Base-by-base conservation (phyloP, 2,329 filamentous ascomycete species). In the Trichoderma koningiopsis region DNA sequence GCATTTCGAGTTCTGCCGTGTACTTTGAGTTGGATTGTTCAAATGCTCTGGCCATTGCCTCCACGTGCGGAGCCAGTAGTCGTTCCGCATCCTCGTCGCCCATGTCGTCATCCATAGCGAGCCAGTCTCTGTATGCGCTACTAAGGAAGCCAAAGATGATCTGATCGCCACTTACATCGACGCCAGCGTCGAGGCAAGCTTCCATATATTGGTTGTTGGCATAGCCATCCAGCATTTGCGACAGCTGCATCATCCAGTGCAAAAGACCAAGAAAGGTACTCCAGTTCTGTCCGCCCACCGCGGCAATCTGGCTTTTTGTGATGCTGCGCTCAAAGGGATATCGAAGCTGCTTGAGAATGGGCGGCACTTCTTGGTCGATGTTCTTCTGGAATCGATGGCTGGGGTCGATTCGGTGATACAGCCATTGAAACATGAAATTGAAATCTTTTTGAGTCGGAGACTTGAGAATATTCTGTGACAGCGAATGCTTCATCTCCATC, bases 211-310 rank as follows among this genome's bases (percentile, higher is more conserved):
- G 89, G 70, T 94, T 91, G 67, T 83, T 80, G 1, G 88, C 84
- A 77, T 94, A 98, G 27, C 92, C 88, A 71, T 98, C 94, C 76
- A 98, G 88, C 91, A 98, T 97, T 74, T 95, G 91, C 5, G 93
- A 93, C 63, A 99, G 84, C 80, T 98, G 94, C 95, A 99, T 97
- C 89, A 99, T 95, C 96, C 96, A 99, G 81, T 99, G 94, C 62
- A 99, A 85, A 78, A 99, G 84, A 0, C 94, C 96, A 14, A 99
- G 84, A 76, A 99, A 98, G 0, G 93, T 96, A 71, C 92, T 92
- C 96, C 96, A 99, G 77, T 98, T 98, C 80, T 97, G 94, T 3
- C 94, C 95, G 73, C 96, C 96, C 0, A 98, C 96, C 2, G 96
- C 96, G 0, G 93, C 89, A 69, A 99, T 93, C 77, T 97, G 94